phyloP scores from a whole-genome alignment of 192 early-diverging fungal genomes.

The Rhizophagus sp. region DNA sequence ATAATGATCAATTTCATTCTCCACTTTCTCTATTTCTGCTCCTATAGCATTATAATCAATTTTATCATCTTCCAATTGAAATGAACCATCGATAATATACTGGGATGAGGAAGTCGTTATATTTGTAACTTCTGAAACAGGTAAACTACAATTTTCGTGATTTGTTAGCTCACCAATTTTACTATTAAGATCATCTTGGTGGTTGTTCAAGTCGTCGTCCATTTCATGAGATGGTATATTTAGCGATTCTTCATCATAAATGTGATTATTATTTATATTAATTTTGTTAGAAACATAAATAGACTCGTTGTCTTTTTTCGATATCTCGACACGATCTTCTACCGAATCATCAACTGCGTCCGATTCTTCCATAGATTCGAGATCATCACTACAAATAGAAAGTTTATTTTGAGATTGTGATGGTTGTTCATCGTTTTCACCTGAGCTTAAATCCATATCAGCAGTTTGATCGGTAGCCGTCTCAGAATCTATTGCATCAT shows the following conservation, averaged over 20 bases:
- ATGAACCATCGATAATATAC: background rate
- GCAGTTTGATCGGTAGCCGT: background rate
- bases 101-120: no score
- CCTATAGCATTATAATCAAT: background rate
- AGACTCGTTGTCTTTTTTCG: background rate
- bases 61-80: background rate
- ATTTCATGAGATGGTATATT: background rate
- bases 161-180: background rate
- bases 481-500: background rate
- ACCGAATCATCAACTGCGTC: background rate
- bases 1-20: background rate
- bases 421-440: background rate
- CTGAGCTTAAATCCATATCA: conserved; percentile 19
- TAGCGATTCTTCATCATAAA: background rate
- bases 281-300: no score
- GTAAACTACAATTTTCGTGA: background rate
- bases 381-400: background rate
- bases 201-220: background rate
- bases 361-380: background rate
- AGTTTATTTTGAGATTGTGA: background rate
- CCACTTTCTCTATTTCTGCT: background rate
- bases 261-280: background rate
- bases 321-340: background rate
- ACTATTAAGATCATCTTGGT: background rate
- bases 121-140: background rate